Percentiles rank a stretch among this genome's conserved stretches.
Conservation (phyloP, 371 early-diverging fungal genomes). For the Amoeboaphelidium occidentale region DNA sequence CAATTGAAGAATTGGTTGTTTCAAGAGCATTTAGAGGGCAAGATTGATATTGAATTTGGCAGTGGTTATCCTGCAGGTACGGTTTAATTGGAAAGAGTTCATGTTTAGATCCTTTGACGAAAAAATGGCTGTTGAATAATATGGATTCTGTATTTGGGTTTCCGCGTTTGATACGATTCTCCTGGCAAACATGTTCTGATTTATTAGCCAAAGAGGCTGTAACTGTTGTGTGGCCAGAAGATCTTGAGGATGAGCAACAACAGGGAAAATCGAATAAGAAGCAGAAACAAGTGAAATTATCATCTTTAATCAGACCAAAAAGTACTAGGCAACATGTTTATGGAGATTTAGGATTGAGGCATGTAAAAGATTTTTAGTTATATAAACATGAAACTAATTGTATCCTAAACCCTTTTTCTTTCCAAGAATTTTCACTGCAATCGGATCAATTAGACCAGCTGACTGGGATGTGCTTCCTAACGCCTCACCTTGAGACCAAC, state of each 20-base stretch:
- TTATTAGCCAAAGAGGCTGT: constrained; percentile 28
- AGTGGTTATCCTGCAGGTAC: constrained; percentile 86
- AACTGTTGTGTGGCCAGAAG: constrained; percentile 7
- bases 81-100: neutral
- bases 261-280: neutral
- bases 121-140: constrained; percentile 55
- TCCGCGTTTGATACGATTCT: constrained; percentile 74
- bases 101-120: constrained; percentile 65
- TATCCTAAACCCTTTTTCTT: neutral
- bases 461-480: neutral
- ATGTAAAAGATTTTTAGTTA: neutral
- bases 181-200: constrained; percentile 77
- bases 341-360: neutral
- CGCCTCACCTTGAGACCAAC: neutral
- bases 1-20: constrained; percentile 57
- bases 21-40: constrained; percentile 12
- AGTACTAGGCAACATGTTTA: neutral
- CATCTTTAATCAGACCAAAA: neutral
- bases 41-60: constrained; percentile 40
- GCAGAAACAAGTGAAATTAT: neutral
- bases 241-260: neutral
- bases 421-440: neutral
- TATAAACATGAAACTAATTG: neutral
- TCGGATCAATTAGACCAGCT: neutral
- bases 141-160: constrained; percentile 77